Conservation (phyloP, 331 rosid genomes). For the Rosa hybrid region DNA sequence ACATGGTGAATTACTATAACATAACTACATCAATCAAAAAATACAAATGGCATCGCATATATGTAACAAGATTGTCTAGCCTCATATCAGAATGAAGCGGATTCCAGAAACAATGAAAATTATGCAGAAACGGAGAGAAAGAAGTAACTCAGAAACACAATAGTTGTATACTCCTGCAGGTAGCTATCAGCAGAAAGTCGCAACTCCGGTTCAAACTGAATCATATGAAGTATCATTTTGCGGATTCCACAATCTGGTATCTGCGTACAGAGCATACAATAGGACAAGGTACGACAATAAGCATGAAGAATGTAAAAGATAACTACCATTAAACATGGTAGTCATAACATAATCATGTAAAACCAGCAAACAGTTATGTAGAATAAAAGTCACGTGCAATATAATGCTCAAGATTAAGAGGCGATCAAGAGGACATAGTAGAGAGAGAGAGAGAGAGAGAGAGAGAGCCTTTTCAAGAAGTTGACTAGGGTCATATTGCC, state of each 20-base stretch:
- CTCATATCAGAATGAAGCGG: conserved; percentile 92
- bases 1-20: conserved; percentile 23
- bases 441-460: too few species aligned
- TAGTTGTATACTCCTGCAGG: conserved; percentile 69
- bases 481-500: conserved; percentile 92
- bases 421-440: too few species aligned
- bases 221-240: conserved; percentile 93
- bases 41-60: conserved; percentile 23
- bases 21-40: conserved; percentile 23
- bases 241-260: conserved; percentile 45
- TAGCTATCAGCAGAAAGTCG: conserved; percentile 88
- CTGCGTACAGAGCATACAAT: conserved; percentile 19
- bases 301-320: neutral
- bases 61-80: conserved; percentile 43
- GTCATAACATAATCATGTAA: neutral
- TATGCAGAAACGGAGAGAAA: conserved; percentile 88
- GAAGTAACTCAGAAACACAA: conserved; percentile 73
- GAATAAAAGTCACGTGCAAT: too few species aligned
- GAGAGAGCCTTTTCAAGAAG: conserved; percentile 75
- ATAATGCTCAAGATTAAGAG: too few species aligned
- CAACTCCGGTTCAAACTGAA: conserved; percentile 85
- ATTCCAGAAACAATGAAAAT: conserved; percentile 87
- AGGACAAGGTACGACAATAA: neutral
- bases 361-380: too few species aligned
- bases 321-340: neutral